Percentiles rank a stretch among this genome's conserved stretches.
These are phyloP conservation scores for Ophiobolus disseminans DNA, from an alignment of 2,329 filamentous ascomycete genomes.

Conservation along the genomic window DNA sequence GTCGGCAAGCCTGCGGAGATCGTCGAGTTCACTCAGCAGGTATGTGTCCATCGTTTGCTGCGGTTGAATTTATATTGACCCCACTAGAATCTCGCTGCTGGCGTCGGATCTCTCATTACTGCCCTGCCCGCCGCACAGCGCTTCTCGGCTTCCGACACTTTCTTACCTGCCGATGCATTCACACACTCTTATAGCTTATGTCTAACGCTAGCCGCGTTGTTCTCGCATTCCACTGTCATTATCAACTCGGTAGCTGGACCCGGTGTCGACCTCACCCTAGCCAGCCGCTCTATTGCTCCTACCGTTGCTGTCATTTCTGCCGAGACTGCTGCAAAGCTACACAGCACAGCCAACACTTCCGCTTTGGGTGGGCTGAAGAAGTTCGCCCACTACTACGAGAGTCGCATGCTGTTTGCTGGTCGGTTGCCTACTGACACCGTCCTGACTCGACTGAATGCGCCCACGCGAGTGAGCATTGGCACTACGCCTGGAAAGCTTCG, in stretches of 20 bases:
- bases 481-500: constrained; percentile 76
- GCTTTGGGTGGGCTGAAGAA: constrained; percentile 70
- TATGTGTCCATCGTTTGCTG: too few relatives aligned
- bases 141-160: constrained; percentile 75
- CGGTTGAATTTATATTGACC: too few relatives aligned
- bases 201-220: constrained; percentile 82
- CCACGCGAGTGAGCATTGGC: constrained; percentile 65
- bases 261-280: constrained; percentile 73
- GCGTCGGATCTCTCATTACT: constrained; percentile 77
- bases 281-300: constrained; percentile 76
- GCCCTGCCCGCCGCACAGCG: constrained; percentile 78
- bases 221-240: constrained; percentile 82
- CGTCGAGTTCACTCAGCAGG: constrained; percentile 78
- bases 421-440: constrained; percentile 73
- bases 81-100: constrained; percentile 82
- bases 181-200: constrained; percentile 80
- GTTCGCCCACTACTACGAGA: constrained; percentile 74
- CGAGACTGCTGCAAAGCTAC: constrained; percentile 72
- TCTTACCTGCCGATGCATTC: constrained; percentile 84
- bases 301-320: constrained; percentile 84
- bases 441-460: constrained; percentile 67
- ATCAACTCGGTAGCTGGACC: constrained; percentile 86
- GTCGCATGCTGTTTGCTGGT: constrained; percentile 73
- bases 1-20: constrained; percentile 64
- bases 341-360: constrained; percentile 66